Evolutionary conservation across 2,329 filamentous ascomycete genomes (phyloP), one percentile per base, ranked within the genome.

Genomic region (Mollisiaceae sp.): DNA sequence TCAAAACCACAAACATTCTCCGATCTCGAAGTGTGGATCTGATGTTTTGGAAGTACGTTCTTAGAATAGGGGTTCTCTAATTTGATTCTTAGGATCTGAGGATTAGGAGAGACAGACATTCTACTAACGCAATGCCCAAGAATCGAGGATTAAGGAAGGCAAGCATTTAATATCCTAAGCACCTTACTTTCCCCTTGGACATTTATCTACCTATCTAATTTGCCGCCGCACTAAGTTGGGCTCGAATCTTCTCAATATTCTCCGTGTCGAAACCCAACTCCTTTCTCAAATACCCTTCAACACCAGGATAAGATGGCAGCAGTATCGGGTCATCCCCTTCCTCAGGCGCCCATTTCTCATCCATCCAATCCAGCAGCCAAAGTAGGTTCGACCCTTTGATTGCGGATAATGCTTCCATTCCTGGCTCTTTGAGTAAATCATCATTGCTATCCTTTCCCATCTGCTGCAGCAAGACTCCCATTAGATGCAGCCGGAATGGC

Each of bases 381-480:
- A 78, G 66, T 80, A 83, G 86, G 69, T 78, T 82, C 14, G 74
- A 72, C 18, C 76, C 77, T 38, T 77, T 78, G 69, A 85, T 70
- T 66, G 75, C 82, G 65, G 78, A 74, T 54, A 86, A 73, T 71
- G 84, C 85, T 65, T 77, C 73, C 70, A 86, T 84, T 1, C 83
- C 83, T 0, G 83, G 82, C 38, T 78, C 76, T 2, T 81, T 77
- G 0, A 77, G 69, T 18, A 12, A 22, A 18, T 38, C 41, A 9
- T 58, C 35, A 11, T 47, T 32, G 59, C 77, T 75, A 32, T 73
- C 70, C 20, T 77, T 74, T 8, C 78, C 77, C 0, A 79, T 70
- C 27, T 78, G 80, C 36, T 74, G 70, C 65, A 79, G 71, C 14
- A 82, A 79, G 62, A 81, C 82, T 4, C 74, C 71, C 14, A 83